Evolutionary conservation across 331 rosid genomes (phyloP), one percentile per base, ranked within the genome.

Genomic region (Quercus tomentella): DNA sequence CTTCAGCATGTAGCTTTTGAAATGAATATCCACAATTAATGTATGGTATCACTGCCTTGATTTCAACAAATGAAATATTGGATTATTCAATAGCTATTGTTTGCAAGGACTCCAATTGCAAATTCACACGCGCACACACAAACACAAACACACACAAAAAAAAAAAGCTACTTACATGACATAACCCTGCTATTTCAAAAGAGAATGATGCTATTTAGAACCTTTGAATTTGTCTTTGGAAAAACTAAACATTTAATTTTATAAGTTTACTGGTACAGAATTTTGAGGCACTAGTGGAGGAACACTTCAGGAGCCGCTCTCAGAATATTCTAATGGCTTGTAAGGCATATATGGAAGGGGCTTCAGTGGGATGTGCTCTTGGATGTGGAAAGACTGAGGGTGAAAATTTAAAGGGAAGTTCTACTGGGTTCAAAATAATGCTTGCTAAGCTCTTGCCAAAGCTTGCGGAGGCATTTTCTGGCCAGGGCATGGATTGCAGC

Each of bases 371-470:
- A 7, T 81, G 84, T 85, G 88, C 83, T 77, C 76, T 65, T 65
- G 92, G 74, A 26, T 69, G 31, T 63, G 88, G 51, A 61, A 60
- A 87, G 80, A 31, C 81, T 43, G 84, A 78, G 62, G 73, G 69
- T 22, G 85, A 76, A 87, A 78, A 75, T 72, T 76, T 72, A 25
- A 81, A 77, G 81, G 97, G 92, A 63, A 86, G 93, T 87, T 93
- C 98, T 17, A 84, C 89, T 2, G 99, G 99, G 10, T 96, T 96
- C 78, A 96, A 90, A 67, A 89, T 96, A 28, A 96, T 96, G 99
- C 93, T 96, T 66, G 87, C 90, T 54, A 96, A 96, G 82, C 94
- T 96, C 84, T 70, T 91, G 52, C 93, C 96, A 57, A 93, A 85
- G 89, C 94, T 96, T 57, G 86, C 86, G 22, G 93, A 88, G 86